Conservation (phyloP, 495 filamentous ascomycete species). For the Beverwykella pulmonaria region DNA sequence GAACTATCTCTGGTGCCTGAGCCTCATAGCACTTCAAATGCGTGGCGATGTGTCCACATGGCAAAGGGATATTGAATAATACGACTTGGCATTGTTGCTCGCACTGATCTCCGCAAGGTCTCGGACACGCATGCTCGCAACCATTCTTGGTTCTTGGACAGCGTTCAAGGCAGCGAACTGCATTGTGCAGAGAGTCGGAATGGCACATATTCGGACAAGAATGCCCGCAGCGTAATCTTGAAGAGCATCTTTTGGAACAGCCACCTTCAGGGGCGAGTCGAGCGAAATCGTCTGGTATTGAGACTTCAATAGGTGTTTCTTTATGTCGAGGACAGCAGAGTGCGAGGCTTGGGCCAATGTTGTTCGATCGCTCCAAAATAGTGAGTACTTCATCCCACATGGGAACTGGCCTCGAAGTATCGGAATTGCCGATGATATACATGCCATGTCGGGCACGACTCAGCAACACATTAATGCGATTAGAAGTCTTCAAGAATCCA, state of each 20-base stretch:
- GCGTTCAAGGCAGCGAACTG: conserved; percentile 61
- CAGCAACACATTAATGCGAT: conserved; percentile 77
- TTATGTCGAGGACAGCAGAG: conserved; percentile 72
- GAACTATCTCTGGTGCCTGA: conserved; percentile 48
- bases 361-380: conserved; percentile 53
- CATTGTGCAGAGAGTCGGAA: conserved; percentile 47
- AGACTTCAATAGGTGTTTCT: conserved; percentile 58
- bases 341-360: conserved; percentile 58
- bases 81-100: conserved; percentile 51
- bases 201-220: conserved; percentile 71
- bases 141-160: conserved; percentile 63
- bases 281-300: conserved; percentile 64
- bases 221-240: conserved; percentile 72
- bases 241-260: conserved; percentile 61
- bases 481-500: conserved; percentile 74
- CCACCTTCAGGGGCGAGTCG: conserved; percentile 70
- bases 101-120: conserved; percentile 63
- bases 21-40: conserved; percentile 57
- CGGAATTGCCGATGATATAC: conserved; percentile 78
- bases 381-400: conserved; percentile 73
- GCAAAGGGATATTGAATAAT: conserved; percentile 47
- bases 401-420: conserved; percentile 56
- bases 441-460: conserved; percentile 75
- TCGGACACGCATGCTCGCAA: conserved; percentile 52
- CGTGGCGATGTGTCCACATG: conserved; percentile 60